phyloP scores from a whole-genome alignment of 2,329 filamentous ascomycete species.

The Scytalidium lignicola region DNA sequence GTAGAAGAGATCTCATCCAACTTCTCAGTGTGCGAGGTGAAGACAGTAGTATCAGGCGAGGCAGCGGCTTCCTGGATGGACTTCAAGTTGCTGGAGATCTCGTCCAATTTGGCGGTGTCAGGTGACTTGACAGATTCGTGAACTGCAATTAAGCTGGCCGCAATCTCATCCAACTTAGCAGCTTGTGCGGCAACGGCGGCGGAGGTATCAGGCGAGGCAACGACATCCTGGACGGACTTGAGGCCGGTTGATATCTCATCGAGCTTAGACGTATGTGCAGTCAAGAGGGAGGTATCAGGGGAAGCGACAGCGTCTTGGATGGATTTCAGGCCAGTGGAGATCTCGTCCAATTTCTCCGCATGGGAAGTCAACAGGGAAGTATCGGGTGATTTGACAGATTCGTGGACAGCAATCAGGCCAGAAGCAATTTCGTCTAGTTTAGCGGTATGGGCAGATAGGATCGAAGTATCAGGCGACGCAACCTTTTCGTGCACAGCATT shows the following conservation, averaged over 20 bases:
- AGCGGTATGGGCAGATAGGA: slow-evolving; percentile 10
- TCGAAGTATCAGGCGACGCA: slow-evolving; percentile 6
- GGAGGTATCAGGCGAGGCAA: slow-evolving; percentile 2
- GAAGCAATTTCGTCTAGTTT: slow-evolving; percentile 7
- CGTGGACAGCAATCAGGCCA: slow-evolving; percentile 19
- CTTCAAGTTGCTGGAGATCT: slow-evolving; percentile 13
- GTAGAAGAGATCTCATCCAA: slow-evolving; percentile 18
- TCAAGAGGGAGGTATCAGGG: slow-evolving; percentile 6
- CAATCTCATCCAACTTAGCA: slow-evolving; percentile 11
- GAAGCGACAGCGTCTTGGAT: slow-evolving; percentile 12
- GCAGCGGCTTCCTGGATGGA: slow-evolving; percentile 12
- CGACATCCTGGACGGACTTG: slow-evolving; percentile 14
- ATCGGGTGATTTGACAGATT: slow-evolving; percentile 8
- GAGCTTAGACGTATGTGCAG: slow-evolving; percentile 16
- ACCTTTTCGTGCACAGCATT: slow-evolving; percentile 12
- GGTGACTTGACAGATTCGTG: slow-evolving; percentile 8
- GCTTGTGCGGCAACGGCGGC: slow-evolving; percentile 6
- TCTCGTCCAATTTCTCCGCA: slow-evolving; percentile 3
- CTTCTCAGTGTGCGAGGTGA: slow-evolving; percentile 15
- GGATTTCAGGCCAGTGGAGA: slow-evolving; percentile 14
- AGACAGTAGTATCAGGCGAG: slow-evolving; percentile 2
- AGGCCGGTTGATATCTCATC: slow-evolving; percentile 18
- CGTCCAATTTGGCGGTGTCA: not conserved
- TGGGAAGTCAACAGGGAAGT: slow-evolving; percentile 11
- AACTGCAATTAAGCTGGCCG: slow-evolving; percentile 4